Evolutionary conservation across 441 rosid species (phyloP).

Genomic region (Gossypium laxum): DNA sequence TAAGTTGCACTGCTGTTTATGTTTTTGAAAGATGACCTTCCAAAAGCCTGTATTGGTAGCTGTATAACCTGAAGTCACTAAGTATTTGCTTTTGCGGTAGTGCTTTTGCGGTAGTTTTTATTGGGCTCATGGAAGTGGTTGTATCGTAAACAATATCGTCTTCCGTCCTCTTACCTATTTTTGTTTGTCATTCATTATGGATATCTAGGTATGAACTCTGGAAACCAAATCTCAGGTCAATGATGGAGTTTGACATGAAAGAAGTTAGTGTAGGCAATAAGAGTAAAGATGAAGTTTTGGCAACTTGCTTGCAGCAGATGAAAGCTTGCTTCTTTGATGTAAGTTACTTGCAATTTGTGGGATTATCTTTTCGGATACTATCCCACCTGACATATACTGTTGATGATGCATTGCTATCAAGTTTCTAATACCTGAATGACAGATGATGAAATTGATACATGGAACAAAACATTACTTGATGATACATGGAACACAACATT

Average conservation of each 20-base stretch:
- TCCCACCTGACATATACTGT: not conserved
- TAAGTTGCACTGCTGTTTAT: not conserved
- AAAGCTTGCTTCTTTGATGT: conserved; percentile 95
- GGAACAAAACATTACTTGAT: not conserved
- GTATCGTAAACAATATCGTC: not conserved
- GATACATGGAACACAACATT: not conserved
- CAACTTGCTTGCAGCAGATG: conserved; percentile 88
- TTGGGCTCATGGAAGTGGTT: not conserved
- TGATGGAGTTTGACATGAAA: conserved; percentile 90
- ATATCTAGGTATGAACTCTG: conserved; percentile 72
- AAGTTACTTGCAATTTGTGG: conserved; percentile 24
- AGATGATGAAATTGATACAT: not conserved
- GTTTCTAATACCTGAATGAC: not conserved
- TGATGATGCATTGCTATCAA: not conserved
- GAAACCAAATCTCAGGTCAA: conserved; percentile 94
- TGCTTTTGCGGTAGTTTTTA: not conserved
- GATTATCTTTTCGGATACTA: not conserved
- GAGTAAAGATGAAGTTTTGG: conserved; percentile 72
- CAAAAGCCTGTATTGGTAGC: not conserved
- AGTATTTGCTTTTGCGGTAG: not conserved
- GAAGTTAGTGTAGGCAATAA: conserved; percentile 79
- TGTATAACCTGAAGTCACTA: not conserved
- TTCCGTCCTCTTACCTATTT: not conserved
- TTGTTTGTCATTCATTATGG: not conserved
- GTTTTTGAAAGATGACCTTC: not conserved